These are phyloP conservation scores for Lipomyces orientalis DNA, from an alignment of 805 yeast genomes.

Conservation along the genomic window DNA sequence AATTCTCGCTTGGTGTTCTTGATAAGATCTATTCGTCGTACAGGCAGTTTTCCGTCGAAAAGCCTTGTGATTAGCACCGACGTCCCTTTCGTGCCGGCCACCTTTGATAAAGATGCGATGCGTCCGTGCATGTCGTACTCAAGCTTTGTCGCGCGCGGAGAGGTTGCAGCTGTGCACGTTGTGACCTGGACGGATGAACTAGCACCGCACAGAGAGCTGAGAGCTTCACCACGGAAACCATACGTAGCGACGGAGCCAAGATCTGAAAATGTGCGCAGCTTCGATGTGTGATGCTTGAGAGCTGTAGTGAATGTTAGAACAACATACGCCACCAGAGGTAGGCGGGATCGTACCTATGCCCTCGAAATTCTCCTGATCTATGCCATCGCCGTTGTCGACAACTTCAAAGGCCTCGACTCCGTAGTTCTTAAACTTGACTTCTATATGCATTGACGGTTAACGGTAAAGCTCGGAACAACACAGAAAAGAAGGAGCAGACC, in stretches of 20 bases:
- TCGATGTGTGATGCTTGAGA: slow-evolving; percentile 60
- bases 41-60: slow-evolving; percentile 72
- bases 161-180: slow-evolving; percentile 51
- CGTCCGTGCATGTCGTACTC: slow-evolving; percentile 63
- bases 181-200: slow-evolving; percentile 53
- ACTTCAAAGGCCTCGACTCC: slow-evolving; percentile 78
- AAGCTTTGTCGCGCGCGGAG: slow-evolving; percentile 65
- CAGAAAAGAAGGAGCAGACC: slow-evolving; percentile 16
- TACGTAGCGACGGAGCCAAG: slow-evolving; percentile 51
- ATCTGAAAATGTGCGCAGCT: slow-evolving; percentile 49
- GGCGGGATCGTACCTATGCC: slow-evolving; percentile 47
- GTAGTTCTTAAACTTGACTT: slow-evolving; percentile 68
- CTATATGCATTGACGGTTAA: slow-evolving; percentile 42
- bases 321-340: no score
- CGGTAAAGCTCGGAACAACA: no score
- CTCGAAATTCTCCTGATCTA: slow-evolving; percentile 55
- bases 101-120: slow-evolving; percentile 47
- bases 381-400: slow-evolving; percentile 76
- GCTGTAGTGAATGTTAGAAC: slow-evolving; percentile 39
- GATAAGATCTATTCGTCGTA: slow-evolving; percentile 73
- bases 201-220: slow-evolving; percentile 59
- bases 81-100: slow-evolving; percentile 73
- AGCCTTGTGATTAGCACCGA: slow-evolving; percentile 61
- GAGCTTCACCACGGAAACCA: slow-evolving; percentile 79
- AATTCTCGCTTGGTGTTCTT: slow-evolving; percentile 75